Base-by-base conservation (phyloP, 2,329 filamentous ascomycete genomes). In the Claviceps humidiphila region DNA sequence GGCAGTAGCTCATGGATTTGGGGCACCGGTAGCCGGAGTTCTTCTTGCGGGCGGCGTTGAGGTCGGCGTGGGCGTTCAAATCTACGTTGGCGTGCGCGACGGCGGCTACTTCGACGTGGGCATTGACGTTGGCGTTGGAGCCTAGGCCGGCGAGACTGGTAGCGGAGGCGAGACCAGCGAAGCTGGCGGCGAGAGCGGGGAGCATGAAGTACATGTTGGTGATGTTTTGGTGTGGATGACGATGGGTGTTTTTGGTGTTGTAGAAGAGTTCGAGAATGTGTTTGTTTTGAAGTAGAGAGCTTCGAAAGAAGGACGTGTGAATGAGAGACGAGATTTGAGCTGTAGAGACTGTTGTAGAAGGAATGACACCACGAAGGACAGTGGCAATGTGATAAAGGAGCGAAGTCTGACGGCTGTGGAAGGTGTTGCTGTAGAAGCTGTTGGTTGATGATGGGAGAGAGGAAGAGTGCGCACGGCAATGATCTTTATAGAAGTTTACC, bases 1-100 rank as follows among this genome's bases (percentile, higher is more conserved):
- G 60, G 60, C 62, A 64, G 63, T 69, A 69, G 57, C 49, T 55
- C 67, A 69, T 68, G 58, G 55, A 54, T 13, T 51, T 53, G 39
- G 66, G 66, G 60, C 67, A 69, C 41, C 53, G 52, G 61, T 66
- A 68, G 56, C 51, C 45, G 43, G 7, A 13, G 41, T 51, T 50
- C 24, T 49, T 53, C 47, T 54, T 57, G 45, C 59, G 58, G 47
- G 61, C 56, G 40, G 58, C 55, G 26, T 11, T 44, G 26, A 39
- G 46, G 41, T 56, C 57, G 53, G 59, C 43, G 34, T 54, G 38
- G 46, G 51, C 47, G 2, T 44, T 13, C 39, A 17, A 51, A n/a
- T 49, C 45, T 20, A 50, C 46, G 17, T 53, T 43, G 46, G 47
- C 47, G 34, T 53, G 39, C 43, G 47, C 47, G 20, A 49, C 14